Evolutionary conservation across 306 rosid species (phyloP), one percentile per base, ranked within the genome.

Genomic region (Lagenaria siceraria): DNA sequence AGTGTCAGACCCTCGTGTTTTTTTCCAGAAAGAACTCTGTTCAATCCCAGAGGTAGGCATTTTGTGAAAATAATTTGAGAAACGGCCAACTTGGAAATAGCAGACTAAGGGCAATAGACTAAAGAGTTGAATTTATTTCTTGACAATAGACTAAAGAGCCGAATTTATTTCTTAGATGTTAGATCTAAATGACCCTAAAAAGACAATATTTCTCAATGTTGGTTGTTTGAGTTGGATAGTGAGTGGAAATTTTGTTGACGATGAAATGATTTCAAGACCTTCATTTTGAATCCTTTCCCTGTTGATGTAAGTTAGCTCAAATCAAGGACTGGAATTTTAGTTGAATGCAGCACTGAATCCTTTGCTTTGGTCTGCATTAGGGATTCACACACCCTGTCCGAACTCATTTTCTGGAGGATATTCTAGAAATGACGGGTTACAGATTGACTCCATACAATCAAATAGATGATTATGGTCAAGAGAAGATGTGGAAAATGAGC

Each of bases 391-490:
- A 90, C 85, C 93, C 97, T 4, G 89, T 95, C 75, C 90, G 17
- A 85, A 89, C 90, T 75, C 89, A 88, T 85, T 95, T 92, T 83
- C 87, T 92, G 88, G 98, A 95, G 86, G 80, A 87, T 86, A 87
- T 95, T 86, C 92, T 95, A 77, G 97, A 92, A 84, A 82, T 80
- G 84, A 87, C 88, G 80, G 91, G 93, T 52, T 95, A 89, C 87
- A 85, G 51, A 80, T 87, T 95, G 81, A 95, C 93, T 52, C 88
- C 87, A 52, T 81, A 83, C 81, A 95, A 95, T 88, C 98, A 95
- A 87, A 87, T 88, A 78, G 98, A 90, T 82, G 97, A 95, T 85
- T 92, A 90, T 82, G 98, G 97, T 77, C 98, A 90, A 86, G 97
- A 92, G 62, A 92, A 84, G 90, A 55, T 77, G 77, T 95, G 98